Evolutionary conservation across 106 monocot species (phyloP), one percentile per base, ranked within the genome.

Genomic region (Dioscorea zingiberensis): DNA sequence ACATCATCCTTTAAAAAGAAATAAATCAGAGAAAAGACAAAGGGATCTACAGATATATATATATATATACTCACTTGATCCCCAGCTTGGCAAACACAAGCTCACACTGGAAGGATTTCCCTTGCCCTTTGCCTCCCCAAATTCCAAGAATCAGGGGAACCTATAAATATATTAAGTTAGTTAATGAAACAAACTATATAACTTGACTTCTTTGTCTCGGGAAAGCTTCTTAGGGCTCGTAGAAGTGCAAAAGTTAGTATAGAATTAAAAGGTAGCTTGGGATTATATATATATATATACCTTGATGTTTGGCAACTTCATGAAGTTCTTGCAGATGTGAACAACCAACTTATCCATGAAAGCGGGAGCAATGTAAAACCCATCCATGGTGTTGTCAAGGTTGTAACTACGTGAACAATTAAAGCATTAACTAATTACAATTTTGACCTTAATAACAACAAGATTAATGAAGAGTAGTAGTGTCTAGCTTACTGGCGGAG

Each of bases 121-220:
- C 97, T 44, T 97, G 97, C 29, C 97, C 97, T 69, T 97, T 97
- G 72, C 97, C 97, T 86, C 97, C 97, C 97, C 97, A 97, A 16
- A 97, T 74, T 73, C 97, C 97, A 83, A 97, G 80, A 72, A 97
- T 97, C 58, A 97, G 88, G 8, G 97, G 97, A 69, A 97, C 67
- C 94, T 94, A 74, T 27, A 24, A 25, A 58, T 38, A 6, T 38
- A 38, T 38, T 0, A 8, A 8, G 1, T 38, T 38, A 38, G 38
- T n/a, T n/a, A n/a, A n/a, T n/a, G n/a, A n/a, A n/a, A n/a, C n/a
- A n/a, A n/a, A n/a, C n/a, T n/a, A n/a, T n/a, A n/a, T n/a, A n/a
- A n/a, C n/a, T n/a, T n/a, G n/a, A n/a, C n/a, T n/a, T n/a, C n/a
- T n/a, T n/a, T n/a, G n/a, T n/a, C n/a, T n/a, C n/a, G n/a, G n/a